Percentiles rank a stretch among this genome's conserved stretches.
phyloP scores from a whole-genome alignment of 257 asterid species.

The Petunia secreta region DNA sequence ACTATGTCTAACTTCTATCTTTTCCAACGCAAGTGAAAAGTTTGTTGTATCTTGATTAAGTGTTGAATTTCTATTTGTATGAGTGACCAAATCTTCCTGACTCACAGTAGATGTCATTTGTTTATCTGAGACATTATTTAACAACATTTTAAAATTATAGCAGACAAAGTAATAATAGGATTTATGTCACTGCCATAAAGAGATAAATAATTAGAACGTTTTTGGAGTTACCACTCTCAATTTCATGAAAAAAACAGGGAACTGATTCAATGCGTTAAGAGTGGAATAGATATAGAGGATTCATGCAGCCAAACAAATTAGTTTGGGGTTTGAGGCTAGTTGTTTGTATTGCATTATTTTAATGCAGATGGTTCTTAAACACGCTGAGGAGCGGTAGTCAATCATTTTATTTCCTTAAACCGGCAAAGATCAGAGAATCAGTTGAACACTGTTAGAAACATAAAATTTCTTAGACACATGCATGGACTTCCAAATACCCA shows the following conservation, averaged over 20 bases:
- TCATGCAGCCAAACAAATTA: background rate
- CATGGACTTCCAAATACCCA: background rate
- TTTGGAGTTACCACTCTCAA: constrained; percentile 10
- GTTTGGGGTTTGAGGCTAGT: background rate
- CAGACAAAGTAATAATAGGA: background rate
- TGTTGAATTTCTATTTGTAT: background rate
- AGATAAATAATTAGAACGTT: background rate
- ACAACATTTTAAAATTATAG: background rate
- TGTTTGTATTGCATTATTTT: background rate
- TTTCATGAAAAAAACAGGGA: background rate
- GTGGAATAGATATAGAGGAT: background rate
- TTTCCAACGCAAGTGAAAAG: background rate
- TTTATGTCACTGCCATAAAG: background rate
- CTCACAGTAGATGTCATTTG: constrained; percentile 5
- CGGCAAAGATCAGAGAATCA: background rate
- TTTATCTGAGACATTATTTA: background rate
- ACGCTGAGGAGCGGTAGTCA: background rate
- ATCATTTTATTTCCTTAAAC: background rate
- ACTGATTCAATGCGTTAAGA: background rate
- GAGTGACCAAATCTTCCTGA: background rate
- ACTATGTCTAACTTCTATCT: background rate
- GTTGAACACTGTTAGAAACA: background rate
- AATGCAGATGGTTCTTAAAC: background rate
- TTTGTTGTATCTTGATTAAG: background rate
- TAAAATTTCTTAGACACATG: background rate